Evolutionary conservation across 2,329 filamentous ascomycete genomes (phyloP), one percentile per base, ranked within the genome.

Genomic region (Ascocoryne sarcoides): DNA sequence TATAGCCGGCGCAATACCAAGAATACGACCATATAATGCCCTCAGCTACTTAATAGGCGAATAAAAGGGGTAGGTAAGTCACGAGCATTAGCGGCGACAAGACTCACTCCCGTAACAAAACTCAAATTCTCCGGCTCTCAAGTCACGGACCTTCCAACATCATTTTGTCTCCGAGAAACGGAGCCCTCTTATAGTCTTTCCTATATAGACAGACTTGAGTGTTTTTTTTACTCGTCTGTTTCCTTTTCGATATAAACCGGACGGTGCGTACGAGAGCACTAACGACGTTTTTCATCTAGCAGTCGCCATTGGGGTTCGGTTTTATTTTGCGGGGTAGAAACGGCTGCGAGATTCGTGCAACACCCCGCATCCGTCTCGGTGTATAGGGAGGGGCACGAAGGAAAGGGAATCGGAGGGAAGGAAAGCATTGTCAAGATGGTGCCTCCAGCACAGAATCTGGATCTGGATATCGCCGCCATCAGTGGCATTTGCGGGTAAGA

Each of bases 401-500:
- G 7, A 26, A 7, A 7, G 23, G 7, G 23, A 12, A 7, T 26
- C 7, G 23, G 23, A 26, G 12, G 7, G 23, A 12, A 26, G 23
- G 23, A 7, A 26, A n/a, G n/a, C n/a, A 26, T 26, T 26, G 23
- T 26, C 23, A 33, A 12, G 10, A 58, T 57, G 56, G 42, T 73
- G 55, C 71, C 71, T 28, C 70, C 71, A 32, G 63, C 70, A 7
- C 67, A 70, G 54, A 65, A 65, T 46, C 60, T 74, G 47, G 82
- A 84, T 62, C 70, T 95, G 52, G 84, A 95, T 61, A 80, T 95
- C 45, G 85, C 92, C 59, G 88, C 89, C 45, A 79, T 95, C 55
- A 93, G 86, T 53, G 90, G 90, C 40, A 95, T 95, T 54, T 88
- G 83, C 65, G 90, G 83, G 82, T 84, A 63, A 55, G 76, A 55